Evolutionary conservation across 2,329 filamentous ascomycete genomes (phyloP).

Genomic region (Graphilbum sp.): DNA sequence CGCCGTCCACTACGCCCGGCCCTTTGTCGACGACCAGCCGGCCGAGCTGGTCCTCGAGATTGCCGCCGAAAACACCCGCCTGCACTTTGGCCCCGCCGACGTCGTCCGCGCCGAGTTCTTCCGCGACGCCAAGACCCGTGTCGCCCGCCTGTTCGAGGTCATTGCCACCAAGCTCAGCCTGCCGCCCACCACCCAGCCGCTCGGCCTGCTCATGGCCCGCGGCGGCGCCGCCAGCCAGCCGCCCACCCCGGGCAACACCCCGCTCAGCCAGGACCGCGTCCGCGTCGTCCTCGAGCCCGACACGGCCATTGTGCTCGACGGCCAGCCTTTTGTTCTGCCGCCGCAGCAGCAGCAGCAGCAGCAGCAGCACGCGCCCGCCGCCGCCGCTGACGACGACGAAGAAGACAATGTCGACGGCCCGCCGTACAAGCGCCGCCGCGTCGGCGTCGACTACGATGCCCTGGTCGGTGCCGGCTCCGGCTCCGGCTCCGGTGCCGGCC

Average conservation of each 20-base stretch:
- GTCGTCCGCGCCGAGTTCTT: conserved; percentile 56
- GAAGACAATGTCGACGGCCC: conserved; percentile 8
- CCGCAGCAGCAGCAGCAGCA: no score
- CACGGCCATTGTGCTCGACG: conserved; percentile 42
- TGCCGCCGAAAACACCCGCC: conserved; percentile 44
- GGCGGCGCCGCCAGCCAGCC: conserved; percentile 46
- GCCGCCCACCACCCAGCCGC: conserved; percentile 37
- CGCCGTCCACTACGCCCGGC: conserved; percentile 67
- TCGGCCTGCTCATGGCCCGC: conserved; percentile 50
- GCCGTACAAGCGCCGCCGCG: conserved; percentile 18
- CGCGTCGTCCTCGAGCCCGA: conserved; percentile 45
- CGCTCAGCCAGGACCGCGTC: conserved; percentile 54
- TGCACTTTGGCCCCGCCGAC: conserved; percentile 26
- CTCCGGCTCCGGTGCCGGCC: conserved; percentile 6
- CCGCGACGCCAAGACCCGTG: conserved; percentile 49
- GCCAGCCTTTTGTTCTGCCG: conserved; percentile 24
- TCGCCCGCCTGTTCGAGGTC: conserved; percentile 62
- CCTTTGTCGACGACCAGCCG: conserved; percentile 62
- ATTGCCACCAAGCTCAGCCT: conserved; percentile 67
- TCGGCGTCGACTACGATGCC: conserved; percentile 14
- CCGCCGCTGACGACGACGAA: conserved; percentile 10
- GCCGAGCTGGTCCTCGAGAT: conserved; percentile 71
- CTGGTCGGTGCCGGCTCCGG: conserved; percentile 27
- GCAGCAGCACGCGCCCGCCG: background rate
- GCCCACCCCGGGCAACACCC: conserved; percentile 50